A percentile compares a stretch with the other conserved stretches of the same genome.
phyloP scores from a whole-genome alignment of 2,329 filamentous ascomycete species.

The Elsinoe batatas region DNA sequence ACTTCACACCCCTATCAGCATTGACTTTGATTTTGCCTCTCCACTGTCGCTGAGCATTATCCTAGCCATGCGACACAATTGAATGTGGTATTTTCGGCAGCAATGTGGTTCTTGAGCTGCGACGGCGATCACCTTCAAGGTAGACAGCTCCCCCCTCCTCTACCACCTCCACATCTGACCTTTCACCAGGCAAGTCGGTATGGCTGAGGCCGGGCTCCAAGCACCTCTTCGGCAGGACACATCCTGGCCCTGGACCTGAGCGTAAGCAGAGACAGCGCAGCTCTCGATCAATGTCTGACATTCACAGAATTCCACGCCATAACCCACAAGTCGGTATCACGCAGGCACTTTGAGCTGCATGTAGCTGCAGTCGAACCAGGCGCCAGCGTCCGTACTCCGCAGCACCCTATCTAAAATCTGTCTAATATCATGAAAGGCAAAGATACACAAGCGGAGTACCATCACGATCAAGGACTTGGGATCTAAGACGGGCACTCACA shows the following conservation, averaged over 20 bases:
- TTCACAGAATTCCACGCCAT: conserved; percentile 48
- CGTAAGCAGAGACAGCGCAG: conserved; percentile 25
- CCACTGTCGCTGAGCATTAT: neutral
- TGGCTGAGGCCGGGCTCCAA: conserved; percentile 81
- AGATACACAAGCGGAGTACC: conserved; percentile 52
- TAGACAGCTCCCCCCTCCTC: neutral
- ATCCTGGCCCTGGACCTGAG: conserved; percentile 39
- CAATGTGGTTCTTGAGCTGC: conserved; percentile 48
- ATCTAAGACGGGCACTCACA: conserved; percentile 73
- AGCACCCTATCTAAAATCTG: too few species aligned
- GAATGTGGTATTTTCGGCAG: neutral
- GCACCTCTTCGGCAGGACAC: conserved; percentile 74
- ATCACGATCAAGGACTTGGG: conserved; percentile 67
- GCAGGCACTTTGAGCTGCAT: conserved; percentile 74
- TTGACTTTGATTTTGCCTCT: neutral
- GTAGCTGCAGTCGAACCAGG: conserved; percentile 56
- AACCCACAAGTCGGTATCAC: conserved; percentile 71
- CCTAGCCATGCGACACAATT: neutral
- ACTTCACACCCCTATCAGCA: neutral
- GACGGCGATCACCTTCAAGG: conserved; percentile 43
- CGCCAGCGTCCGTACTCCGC: conserved; percentile 48
- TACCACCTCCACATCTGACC: conserved; percentile 14
- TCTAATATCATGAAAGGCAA: conserved; percentile 10
- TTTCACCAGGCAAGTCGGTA: conserved; percentile 51
- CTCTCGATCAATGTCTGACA: neutral